A percentile compares a stretch with the other conserved stretches of the same genome.
Evolutionary conservation across 2,329 filamentous ascomycete species (phyloP).

Genomic region (Sporothrix humicola): DNA sequence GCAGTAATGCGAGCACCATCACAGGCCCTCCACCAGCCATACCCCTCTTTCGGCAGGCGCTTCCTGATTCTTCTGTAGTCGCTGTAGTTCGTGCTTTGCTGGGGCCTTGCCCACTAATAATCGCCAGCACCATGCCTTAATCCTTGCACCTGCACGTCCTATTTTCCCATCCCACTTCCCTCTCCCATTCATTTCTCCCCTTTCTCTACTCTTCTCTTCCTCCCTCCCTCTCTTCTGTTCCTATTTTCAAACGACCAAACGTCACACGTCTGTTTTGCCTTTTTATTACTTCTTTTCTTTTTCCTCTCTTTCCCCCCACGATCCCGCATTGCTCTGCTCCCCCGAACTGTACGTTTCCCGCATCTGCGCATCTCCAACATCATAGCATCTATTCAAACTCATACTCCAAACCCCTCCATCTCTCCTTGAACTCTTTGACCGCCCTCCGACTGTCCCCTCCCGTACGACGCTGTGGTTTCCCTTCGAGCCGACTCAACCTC

Average conservation of each 20-base stretch:
- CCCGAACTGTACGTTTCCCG: conserved; percentile 6
- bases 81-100: background rate
- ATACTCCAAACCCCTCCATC: background rate
- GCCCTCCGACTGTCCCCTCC: background rate
- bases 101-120: conserved; percentile 1
- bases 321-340: background rate
- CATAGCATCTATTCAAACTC: background rate
- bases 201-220: background rate
- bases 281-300: background rate
- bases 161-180: conserved; percentile 35
- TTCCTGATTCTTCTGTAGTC: background rate
- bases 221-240: background rate
- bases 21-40: background rate
- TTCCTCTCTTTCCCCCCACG: background rate
- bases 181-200: conserved; percentile 11
- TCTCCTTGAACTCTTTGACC: background rate
- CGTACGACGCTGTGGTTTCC: conserved; percentile 3
- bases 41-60: conserved; percentile 30
- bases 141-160: conserved; percentile 23
- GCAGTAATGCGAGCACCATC: background rate
- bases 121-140: conserved; percentile 23
- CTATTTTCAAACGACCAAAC: conserved; percentile 30
- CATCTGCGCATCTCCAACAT: conserved; percentile 24
- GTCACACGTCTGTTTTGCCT: conserved; percentile 34
- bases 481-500: background rate